Percentiles rank a stretch among this genome's conserved stretches.
Evolutionary conservation across 2,329 filamentous ascomycete genomes (phyloP).

Genomic region (Thielaviopsis euricoi): DNA sequence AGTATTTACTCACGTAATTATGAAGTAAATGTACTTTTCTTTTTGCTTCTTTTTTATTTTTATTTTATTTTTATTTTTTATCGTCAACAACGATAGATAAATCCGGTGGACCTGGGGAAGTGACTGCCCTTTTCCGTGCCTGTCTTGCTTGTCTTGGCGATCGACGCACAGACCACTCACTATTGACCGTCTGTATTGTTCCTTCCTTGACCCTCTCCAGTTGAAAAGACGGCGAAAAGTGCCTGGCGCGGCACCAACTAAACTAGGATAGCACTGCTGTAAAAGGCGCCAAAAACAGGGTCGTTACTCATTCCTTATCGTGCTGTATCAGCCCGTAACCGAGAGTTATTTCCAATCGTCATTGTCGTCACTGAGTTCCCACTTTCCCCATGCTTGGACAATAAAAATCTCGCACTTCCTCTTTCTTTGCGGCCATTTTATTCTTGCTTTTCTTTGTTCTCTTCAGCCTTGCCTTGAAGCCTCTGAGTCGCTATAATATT

Average conservation of each 20-base stretch:
- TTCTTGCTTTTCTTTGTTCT: background rate
- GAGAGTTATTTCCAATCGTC: background rate
- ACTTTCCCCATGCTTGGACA: background rate
- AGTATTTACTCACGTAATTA: too few species aligned
- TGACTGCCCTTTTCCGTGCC: too few species aligned
- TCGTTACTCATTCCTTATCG: background rate
- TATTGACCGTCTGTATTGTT: constrained; percentile 1
- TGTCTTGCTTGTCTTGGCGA: background rate
- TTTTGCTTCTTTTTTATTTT: too few species aligned
- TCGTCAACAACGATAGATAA: too few species aligned
- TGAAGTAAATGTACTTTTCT: too few species aligned
- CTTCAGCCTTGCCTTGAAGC: background rate
- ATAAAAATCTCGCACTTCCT: background rate
- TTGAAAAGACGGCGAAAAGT: background rate
- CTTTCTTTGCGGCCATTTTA: background rate
- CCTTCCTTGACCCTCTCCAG: constrained; percentile 2
- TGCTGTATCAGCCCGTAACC: background rate
- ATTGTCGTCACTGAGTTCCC: background rate
- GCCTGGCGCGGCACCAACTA: too few species aligned
- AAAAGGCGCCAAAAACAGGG: too few species aligned
- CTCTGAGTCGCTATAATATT: too few species aligned
- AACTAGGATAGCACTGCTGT: background rate
- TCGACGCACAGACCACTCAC: constrained; percentile 3
- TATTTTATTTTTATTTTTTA: too few species aligned
- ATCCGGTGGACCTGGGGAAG: too few species aligned